These are phyloP conservation scores for Mycosphaerella sp. DNA, from an alignment of 2,329 filamentous ascomycete genomes.

Conservation along the genomic window DNA sequence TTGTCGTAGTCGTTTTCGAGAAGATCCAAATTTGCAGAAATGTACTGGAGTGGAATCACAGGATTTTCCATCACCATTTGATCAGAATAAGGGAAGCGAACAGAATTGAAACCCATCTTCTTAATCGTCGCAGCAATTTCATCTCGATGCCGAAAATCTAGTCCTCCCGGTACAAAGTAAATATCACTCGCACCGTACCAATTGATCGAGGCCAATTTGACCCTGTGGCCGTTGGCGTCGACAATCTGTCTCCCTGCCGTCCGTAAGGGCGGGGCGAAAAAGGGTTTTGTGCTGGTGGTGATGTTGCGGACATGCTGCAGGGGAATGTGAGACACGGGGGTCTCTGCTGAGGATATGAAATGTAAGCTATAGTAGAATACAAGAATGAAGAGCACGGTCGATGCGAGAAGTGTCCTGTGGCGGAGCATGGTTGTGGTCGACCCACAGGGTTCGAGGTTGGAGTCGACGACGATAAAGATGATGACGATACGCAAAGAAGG, in stretches of 20 bases:
- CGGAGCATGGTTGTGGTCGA: conserved; percentile 16
- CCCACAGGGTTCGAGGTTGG: conserved; percentile 14
- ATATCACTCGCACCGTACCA: conserved; percentile 67
- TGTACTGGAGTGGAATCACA: conserved; percentile 44
- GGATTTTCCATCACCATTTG: conserved; percentile 60
- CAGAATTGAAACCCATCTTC: conserved; percentile 61
- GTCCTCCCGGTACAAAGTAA: conserved; percentile 56
- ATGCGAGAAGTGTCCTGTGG: conserved; percentile 13
- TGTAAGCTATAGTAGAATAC: conserved; percentile 25
- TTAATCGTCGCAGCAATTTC: conserved; percentile 56
- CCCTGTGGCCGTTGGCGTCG: conserved; percentile 50
- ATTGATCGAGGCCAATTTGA: conserved; percentile 60
- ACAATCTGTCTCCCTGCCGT: conserved; percentile 56
- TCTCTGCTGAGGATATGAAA: conserved; percentile 21
- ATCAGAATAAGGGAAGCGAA: conserved; percentile 62
- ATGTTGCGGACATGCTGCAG: conserved; percentile 12
- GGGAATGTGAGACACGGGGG: conserved; percentile 12
- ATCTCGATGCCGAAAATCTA: conserved; percentile 57
- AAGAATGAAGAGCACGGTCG: conserved; percentile 13
- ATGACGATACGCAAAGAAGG: background rate
- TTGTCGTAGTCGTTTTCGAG: conserved; percentile 25
- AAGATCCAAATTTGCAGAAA: conserved; percentile 57
- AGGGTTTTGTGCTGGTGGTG: conserved; percentile 11
- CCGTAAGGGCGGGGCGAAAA: conserved; percentile 52
- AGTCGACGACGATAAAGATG: conserved; percentile 11